phyloP scores from a whole-genome alignment of 2,329 filamentous ascomycete genomes.

The Lachnellula hyalina region DNA sequence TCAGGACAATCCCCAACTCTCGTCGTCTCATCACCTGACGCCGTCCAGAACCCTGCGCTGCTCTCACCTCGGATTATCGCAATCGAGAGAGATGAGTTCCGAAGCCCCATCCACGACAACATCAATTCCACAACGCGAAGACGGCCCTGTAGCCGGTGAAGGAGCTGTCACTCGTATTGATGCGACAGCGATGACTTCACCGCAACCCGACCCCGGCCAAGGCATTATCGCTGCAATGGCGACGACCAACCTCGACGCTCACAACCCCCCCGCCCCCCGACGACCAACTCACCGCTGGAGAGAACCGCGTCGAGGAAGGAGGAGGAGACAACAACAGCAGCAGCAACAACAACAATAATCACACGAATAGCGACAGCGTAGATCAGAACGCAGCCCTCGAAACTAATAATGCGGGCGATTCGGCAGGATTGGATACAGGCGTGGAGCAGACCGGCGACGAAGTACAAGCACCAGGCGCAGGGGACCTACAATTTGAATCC shows the following conservation, averaged over 20 bases:
- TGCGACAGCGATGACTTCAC: conserved; percentile 34
- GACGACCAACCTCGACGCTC: conserved; percentile 9
- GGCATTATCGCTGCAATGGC: conserved; percentile 16
- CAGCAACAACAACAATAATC: not conserved
- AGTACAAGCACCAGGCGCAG: not conserved
- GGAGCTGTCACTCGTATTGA: conserved; percentile 27
- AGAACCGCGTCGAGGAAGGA: conserved; percentile 3
- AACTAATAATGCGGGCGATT: not conserved
- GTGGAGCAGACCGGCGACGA: not conserved
- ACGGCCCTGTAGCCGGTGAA: conserved; percentile 23
- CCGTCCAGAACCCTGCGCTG: no score
- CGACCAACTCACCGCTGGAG: conserved; percentile 12
- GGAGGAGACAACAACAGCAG: not conserved
- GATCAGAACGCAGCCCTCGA: not conserved
- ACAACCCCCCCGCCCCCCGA: conserved; percentile 1
- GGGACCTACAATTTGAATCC: not conserved
- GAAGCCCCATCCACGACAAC: not conserved
- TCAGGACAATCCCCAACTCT: no score
- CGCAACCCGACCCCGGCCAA: conserved; percentile 14
- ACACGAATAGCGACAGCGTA: not conserved
- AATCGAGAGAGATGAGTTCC: not conserved
- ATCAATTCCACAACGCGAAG: not conserved
- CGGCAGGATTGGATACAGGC: not conserved
- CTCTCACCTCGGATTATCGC: not conserved
- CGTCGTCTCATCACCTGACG: not conserved